Evolutionary conservation across 345 rosid genomes (phyloP).

Genomic region (Syzygium aromaticum): DNA sequence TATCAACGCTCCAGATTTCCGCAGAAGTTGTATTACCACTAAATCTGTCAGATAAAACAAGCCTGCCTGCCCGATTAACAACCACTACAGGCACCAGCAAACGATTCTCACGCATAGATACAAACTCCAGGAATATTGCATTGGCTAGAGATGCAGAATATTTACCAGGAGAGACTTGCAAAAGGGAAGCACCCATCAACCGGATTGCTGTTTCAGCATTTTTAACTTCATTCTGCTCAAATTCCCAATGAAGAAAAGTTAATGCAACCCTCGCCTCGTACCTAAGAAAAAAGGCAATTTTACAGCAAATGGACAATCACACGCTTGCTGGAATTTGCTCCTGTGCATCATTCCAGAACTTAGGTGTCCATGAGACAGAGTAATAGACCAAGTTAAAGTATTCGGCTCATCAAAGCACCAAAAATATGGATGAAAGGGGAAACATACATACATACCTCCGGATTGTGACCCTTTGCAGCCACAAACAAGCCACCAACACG

Average conservation of each 20-base stretch:
- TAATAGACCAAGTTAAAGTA: not conserved
- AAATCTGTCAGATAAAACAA: not conserved
- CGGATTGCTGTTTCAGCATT: slow-evolving; percentile 66
- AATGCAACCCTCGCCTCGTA: not conserved
- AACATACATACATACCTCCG: slow-evolving; percentile 39
- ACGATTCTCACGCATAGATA: not conserved
- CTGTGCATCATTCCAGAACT: not conserved
- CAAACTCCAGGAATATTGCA: not conserved
- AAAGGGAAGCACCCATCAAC: slow-evolving; percentile 62
- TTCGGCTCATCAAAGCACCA: not conserved
- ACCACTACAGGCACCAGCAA: not conserved
- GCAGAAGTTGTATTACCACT: not conserved
- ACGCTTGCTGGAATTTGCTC: not conserved
- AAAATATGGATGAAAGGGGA: not conserved
- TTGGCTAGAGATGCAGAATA: not conserved
- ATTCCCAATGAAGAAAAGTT: not conserved
- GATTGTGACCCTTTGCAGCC: slow-evolving; percentile 96
- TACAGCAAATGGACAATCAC: not conserved
- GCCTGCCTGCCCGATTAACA: not conserved
- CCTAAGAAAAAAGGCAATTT: not conserved
- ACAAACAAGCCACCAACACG: slow-evolving; percentile 89
- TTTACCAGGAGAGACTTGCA: slow-evolving; percentile 52
- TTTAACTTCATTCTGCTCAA: slow-evolving; percentile 50
- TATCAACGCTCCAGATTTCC: not conserved
- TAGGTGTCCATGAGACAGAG: not conserved